phyloP scores from a whole-genome alignment of 2,329 filamentous ascomycete species.

The Arthrobotrys musiformis region DNA sequence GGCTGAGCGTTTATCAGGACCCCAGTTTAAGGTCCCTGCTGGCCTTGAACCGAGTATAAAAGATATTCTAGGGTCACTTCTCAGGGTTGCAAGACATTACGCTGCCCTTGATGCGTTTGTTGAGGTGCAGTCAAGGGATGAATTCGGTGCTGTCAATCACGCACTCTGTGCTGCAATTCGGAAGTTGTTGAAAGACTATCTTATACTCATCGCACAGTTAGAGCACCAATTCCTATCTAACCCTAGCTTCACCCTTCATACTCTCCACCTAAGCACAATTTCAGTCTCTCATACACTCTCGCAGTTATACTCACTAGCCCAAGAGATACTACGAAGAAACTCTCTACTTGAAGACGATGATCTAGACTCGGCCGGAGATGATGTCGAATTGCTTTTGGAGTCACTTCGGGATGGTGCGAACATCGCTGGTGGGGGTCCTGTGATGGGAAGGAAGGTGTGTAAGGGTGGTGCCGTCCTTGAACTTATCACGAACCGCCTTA shows the following conservation, averaged over 20 bases:
- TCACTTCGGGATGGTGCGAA: constrained; percentile 87
- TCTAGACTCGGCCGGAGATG: constrained; percentile 77
- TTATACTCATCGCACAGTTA: constrained; percentile 89
- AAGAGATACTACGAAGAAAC: constrained; percentile 88
- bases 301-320: constrained; percentile 86
- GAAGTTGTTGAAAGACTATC: constrained; percentile 89
- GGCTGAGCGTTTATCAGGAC: constrained; percentile 85
- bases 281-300: constrained; percentile 90
- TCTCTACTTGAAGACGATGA: constrained; percentile 81
- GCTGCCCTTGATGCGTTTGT: constrained; percentile 90
- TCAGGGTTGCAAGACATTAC: constrained; percentile 94
- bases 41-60: constrained; percentile 91
- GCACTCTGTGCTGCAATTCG: constrained; percentile 94
- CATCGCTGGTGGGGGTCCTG: constrained; percentile 75
- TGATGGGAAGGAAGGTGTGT: constrained; percentile 88
- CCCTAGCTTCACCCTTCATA: constrained; percentile 87
- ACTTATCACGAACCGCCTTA: constrained; percentile 82
- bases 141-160: constrained; percentile 95
- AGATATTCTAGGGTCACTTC: constrained; percentile 86
- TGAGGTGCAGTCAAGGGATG: constrained; percentile 90
- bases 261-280: constrained; percentile 89
- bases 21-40: constrained; percentile 79
- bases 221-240: constrained; percentile 93
- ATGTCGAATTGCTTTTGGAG: constrained; percentile 93
- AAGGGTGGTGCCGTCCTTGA: constrained; percentile 97